phyloP scores from a whole-genome alignment of 495 filamentous ascomycete genomes.

The Penicilliopsis zonata region DNA sequence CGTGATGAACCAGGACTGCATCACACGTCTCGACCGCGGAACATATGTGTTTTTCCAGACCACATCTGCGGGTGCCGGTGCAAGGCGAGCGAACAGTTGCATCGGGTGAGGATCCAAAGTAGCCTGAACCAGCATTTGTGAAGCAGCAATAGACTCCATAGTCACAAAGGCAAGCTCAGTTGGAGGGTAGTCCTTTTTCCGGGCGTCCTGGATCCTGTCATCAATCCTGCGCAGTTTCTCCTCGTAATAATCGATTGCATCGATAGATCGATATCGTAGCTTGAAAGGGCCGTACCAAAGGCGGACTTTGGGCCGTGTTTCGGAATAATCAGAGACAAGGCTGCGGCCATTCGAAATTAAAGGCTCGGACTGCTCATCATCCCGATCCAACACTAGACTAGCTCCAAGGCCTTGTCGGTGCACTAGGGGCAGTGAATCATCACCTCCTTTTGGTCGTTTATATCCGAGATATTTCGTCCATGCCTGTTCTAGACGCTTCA shows the following conservation, averaged over 20 bases:
- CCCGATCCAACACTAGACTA: conserved; percentile 23
- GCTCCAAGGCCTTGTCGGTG: conserved; percentile 30
- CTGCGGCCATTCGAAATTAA: conserved; percentile 31
- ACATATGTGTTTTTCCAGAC: conserved; percentile 90
- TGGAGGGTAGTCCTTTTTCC: conserved; percentile 65
- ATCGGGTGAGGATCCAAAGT: conserved; percentile 80
- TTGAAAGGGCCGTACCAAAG: conserved; percentile 73
- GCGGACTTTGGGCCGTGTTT: conserved; percentile 52
- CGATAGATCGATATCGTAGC: conserved; percentile 58
- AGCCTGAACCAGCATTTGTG: conserved; percentile 90
- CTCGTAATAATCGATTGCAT: conserved; percentile 89
- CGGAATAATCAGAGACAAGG: conserved; percentile 25
- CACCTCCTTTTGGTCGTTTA: conserved; percentile 32
- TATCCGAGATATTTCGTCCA: conserved; percentile 63
- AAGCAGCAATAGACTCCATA: conserved; percentile 87
- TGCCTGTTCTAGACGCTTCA: conserved; percentile 71
- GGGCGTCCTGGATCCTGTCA: conserved; percentile 55
- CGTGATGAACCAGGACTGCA: conserved; percentile 72
- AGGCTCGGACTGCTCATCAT: conserved; percentile 39
- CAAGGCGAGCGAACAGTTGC: conserved; percentile 70
- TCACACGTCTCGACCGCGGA: conserved; percentile 58
- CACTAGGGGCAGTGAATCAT: conserved; percentile 37
- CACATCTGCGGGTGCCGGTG: conserved; percentile 79
- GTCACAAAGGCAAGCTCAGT: conserved; percentile 89
- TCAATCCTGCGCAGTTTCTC: conserved; percentile 75